phyloP scores from a whole-genome alignment of 2,329 filamentous ascomycete genomes.

The Monilinia fructicola region DNA sequence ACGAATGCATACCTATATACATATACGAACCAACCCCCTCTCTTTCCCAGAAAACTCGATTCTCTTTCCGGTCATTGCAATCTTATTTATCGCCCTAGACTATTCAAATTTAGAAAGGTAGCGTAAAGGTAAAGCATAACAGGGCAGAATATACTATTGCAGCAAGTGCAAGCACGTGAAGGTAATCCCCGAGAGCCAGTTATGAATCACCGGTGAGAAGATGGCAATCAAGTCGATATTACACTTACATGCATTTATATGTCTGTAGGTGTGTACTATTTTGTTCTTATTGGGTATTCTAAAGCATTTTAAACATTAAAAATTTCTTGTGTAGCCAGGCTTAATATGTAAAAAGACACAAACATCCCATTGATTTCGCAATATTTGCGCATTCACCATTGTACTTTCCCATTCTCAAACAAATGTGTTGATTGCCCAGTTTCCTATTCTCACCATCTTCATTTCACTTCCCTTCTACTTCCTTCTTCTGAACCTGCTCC shows the following conservation, averaged over 20 bases:
- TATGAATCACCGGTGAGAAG: background rate
- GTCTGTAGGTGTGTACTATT: too few species aligned
- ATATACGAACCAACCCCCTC: too few species aligned
- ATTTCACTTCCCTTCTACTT: constrained; percentile 33
- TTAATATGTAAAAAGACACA: background rate
- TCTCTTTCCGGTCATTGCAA: too few species aligned
- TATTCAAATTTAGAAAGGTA: too few species aligned
- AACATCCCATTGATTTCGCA: background rate
- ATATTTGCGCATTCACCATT: background rate
- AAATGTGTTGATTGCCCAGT: background rate
- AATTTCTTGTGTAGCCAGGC: background rate
- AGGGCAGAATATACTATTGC: too few species aligned
- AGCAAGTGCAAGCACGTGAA: too few species aligned
- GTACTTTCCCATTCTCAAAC: background rate
- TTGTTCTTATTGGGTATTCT: background rate
- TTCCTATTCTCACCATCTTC: background rate
- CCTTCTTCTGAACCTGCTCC: constrained; percentile 58
- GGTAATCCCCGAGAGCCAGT: background rate
- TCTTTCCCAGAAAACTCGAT: too few species aligned
- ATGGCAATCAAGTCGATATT: background rate
- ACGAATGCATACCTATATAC: too few species aligned
- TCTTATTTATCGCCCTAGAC: too few species aligned
- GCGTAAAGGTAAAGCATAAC: too few species aligned
- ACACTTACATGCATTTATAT: too few species aligned
- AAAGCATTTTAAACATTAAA: background rate